Evolutionary conservation across 768 basidiomycete genomes (phyloP), one percentile per base, ranked within the genome.

Genomic region (Fibroporia radiculosa): DNA sequence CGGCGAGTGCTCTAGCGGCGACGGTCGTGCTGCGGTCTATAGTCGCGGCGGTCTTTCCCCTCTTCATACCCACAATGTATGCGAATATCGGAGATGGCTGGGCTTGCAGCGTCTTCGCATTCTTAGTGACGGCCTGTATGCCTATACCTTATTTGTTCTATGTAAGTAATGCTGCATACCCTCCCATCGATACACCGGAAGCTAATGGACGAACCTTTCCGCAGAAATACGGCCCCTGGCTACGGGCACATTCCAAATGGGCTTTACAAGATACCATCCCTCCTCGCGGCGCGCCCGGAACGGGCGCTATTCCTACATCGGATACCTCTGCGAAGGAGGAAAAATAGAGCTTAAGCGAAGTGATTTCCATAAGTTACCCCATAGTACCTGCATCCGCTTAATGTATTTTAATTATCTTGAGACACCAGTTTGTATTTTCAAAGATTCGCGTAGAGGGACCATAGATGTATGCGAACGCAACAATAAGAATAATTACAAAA

Each of bases 1-100:
- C 73, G 48, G 80, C 82, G 2, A 80, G 78, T 51, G 82, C 82
- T 14, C 70, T 84, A 40, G 81, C 82, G 12, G 75, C 82, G 43
- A 81, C 79, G 10, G 75, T 82, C 43, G 77, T 85, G 39, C 59
- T 84, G 37, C 77, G 82, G 48, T 82, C 77, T 0, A 62, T 72
- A 16, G 75, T 78, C 49, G 82, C 77, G 19, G 79, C 77, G 1
- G 67, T 74, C 8, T 82, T 84, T 59, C 82, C 82, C 1, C 60
- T 81, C 13, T 71, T 80, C 55, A 72, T 72, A 36, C 71, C 76
- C 0, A 45, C 66, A 22, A 69, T 80, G 70, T 80, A 77, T 55
- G 51, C 52, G 26, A 61, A 64, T 1, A 64, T 82, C 1, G 80
- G 78, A 8, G 75, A 77, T 45, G 54, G 71, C 39, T 73, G 75